Conservation (phyloP, 129 eudicot species). For the Flaveria robusta region DNA sequence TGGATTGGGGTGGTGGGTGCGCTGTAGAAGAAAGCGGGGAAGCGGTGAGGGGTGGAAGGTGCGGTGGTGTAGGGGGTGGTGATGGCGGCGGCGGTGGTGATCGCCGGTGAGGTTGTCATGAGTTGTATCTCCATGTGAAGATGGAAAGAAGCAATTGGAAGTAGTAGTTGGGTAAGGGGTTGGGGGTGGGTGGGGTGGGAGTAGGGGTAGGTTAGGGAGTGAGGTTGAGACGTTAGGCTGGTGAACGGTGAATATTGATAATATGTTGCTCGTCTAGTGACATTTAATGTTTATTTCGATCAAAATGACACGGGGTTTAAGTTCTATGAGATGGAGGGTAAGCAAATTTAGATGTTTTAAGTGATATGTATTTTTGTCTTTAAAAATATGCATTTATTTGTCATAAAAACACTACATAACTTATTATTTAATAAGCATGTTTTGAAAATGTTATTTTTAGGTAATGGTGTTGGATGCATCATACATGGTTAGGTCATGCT, state of each 20-base stretch:
- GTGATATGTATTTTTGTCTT: too few relatives aligned
- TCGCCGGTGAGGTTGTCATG: conserved; percentile 38
- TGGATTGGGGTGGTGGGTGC: conserved; percentile 62
- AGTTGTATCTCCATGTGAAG: conserved; percentile 40
- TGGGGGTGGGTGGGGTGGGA: background rate
- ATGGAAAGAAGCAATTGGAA: background rate
- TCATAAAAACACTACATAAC: background rate
- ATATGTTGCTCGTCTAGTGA: too few relatives aligned
- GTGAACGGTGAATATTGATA: too few relatives aligned
- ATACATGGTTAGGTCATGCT: background rate
- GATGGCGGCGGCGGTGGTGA: conserved; percentile 37
- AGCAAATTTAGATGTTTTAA: too few relatives aligned
- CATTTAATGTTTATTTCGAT: too few relatives aligned
- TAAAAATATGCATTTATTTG: background rate
- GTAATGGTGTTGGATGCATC: background rate
- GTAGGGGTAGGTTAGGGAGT: too few relatives aligned
- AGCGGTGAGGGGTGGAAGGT: conserved; percentile 56
- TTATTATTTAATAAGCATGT: background rate
- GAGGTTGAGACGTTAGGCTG: background rate
- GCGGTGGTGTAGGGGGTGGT: conserved; percentile 47
- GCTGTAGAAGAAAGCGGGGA: conserved; percentile 44
- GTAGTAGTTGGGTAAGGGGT: background rate
- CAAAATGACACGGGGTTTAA: too few relatives aligned
- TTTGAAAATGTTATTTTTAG: background rate
- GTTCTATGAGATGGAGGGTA: too few relatives aligned